phyloP scores from a whole-genome alignment of 1,139 yeast genomes.

The Yamadazyma sp. region DNA sequence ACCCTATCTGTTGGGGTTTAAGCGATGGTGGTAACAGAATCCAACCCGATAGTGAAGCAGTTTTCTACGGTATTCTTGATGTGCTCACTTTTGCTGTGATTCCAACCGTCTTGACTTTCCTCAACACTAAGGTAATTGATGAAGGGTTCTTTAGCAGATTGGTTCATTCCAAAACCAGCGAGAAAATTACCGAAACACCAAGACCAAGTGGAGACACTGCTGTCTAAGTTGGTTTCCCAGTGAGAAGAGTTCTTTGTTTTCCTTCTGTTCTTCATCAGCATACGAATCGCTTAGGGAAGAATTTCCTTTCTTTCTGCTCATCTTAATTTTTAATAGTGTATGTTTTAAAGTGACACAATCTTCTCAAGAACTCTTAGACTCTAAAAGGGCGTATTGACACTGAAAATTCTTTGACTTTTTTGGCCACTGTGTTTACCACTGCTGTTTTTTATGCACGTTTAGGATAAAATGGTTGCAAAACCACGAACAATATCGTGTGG shows the following conservation, averaged over 20 bases:
- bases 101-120: conserved; percentile 39
- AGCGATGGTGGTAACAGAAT: conserved; percentile 69
- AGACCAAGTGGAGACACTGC: conserved; percentile 40
- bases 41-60: conserved; percentile 66
- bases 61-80: conserved; percentile 64
- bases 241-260: too few species aligned
- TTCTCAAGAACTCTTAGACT: not conserved
- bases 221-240: conserved; percentile 15
- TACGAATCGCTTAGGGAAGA: too few species aligned
- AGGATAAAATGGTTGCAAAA: too few species aligned
- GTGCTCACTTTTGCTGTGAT: conserved; percentile 42
- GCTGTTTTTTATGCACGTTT: too few species aligned
- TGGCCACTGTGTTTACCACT: too few species aligned
- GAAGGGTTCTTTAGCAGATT: conserved; percentile 30
- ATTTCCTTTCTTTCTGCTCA: not conserved
- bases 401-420: too few species aligned
- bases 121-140: conserved; percentile 28
- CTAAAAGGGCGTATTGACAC: not conserved
- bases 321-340: not conserved
- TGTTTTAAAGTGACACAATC: not conserved
- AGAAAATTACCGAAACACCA: conserved; percentile 19
- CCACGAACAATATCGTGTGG: too few species aligned
- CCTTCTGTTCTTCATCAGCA: too few species aligned
- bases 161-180: conserved; percentile 15
- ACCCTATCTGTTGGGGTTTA: conserved; percentile 62